Evolutionary conservation across 2,329 filamentous ascomycete genomes (phyloP).

Genomic region (Colletotrichum sublineola): DNA sequence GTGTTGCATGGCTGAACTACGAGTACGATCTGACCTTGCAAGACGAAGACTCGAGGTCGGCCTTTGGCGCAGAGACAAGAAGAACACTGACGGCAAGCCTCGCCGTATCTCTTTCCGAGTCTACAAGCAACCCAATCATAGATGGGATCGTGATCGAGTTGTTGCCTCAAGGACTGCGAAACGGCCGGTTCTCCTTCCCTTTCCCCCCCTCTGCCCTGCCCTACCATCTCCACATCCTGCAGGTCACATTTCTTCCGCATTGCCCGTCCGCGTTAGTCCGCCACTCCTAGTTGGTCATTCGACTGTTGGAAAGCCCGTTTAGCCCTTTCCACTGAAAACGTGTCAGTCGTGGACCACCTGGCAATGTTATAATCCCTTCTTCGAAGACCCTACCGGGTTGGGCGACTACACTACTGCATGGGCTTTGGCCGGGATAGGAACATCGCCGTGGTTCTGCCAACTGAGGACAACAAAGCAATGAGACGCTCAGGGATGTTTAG

Average conservation of each 20-base stretch:
- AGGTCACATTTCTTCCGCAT: slow-evolving; percentile 19
- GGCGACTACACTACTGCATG: slow-evolving; percentile 19
- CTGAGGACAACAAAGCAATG: slow-evolving; percentile 3
- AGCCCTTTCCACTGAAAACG: neutral
- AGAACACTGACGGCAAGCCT: neutral
- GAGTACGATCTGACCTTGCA: neutral
- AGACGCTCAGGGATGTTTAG: neutral
- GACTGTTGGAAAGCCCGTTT: neutral
- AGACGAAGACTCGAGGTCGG: neutral
- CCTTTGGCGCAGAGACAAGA: neutral
- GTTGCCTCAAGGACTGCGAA: neutral
- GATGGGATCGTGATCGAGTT: neutral
- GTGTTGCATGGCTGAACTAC: neutral
- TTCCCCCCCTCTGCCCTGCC: neutral
- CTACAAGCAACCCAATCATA: neutral
- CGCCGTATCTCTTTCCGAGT: neutral
- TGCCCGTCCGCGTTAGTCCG: slow-evolving; percentile 13
- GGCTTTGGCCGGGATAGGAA: slow-evolving; percentile 3
- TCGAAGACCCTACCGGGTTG: neutral
- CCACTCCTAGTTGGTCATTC: neutral
- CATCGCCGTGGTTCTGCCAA: slow-evolving; percentile 2
- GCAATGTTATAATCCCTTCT: neutral
- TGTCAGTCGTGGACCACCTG: neutral
- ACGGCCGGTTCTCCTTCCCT: neutral
- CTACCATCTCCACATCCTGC: slow-evolving; percentile 6